A percentile compares a stretch with the other conserved stretches of the same genome.
Evolutionary conservation across 495 filamentous ascomycete genomes (phyloP).

Genomic region (Margaritispora aquatica): DNA sequence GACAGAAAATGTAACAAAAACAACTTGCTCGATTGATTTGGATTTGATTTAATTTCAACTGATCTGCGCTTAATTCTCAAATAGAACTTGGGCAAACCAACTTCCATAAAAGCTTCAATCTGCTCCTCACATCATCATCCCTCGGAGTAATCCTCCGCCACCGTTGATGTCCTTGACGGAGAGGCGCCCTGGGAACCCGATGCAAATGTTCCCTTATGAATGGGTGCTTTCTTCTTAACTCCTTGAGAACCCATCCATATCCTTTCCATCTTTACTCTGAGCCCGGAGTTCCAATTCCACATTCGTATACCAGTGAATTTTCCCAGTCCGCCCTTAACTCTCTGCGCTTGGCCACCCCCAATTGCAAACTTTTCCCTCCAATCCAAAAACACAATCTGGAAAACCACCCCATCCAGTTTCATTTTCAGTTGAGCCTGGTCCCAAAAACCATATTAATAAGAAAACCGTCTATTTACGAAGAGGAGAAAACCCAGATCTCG

Average conservation of each 20-base stretch:
- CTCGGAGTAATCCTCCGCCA: too few species aligned
- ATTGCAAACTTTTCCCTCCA: not conserved
- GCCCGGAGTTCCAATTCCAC: not conserved
- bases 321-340: not conserved
- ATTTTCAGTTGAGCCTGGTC: not conserved
- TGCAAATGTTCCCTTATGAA: not conserved
- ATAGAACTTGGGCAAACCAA: too few species aligned
- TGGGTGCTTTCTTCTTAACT: not conserved
- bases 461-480: not conserved
- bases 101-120: too few species aligned
- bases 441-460: not conserved
- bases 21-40: too few species aligned
- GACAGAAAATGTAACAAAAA: too few species aligned
- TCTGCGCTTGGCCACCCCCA: not conserved
- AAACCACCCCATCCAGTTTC: not conserved
- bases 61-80: too few species aligned
- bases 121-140: too few species aligned
- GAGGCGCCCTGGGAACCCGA: not conserved
- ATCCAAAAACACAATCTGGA: not conserved
- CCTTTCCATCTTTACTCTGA: not conserved
- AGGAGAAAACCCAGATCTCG: conserved; percentile 9
- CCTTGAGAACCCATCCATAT: not conserved
- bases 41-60: too few species aligned
- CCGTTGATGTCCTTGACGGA: too few species aligned
- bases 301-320: not conserved